Conservation (phyloP, 176 grass and related monocot species). For the Avena insularis region DNA sequence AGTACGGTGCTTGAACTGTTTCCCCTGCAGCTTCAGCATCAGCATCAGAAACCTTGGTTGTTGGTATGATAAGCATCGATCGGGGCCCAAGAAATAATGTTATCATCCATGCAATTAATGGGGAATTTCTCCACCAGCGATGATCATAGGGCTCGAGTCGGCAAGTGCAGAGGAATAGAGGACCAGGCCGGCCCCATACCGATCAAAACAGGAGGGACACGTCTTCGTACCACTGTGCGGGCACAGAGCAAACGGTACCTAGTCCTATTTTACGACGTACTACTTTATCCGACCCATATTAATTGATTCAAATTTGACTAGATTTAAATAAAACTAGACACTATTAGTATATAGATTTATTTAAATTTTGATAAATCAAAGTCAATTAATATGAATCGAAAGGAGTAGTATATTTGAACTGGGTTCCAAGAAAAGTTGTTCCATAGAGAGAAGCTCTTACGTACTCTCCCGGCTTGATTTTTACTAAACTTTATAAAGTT, state of each 20-base stretch:
- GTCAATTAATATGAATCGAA: no score
- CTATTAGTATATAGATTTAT: no score
- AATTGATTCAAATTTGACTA: no score
- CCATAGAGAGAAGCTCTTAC: no score
- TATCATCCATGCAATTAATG: constrained; percentile 7
- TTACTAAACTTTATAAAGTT: no score
- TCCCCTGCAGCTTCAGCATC: neutral
- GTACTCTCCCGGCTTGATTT: no score
- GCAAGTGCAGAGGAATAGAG: neutral
- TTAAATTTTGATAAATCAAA: no score
- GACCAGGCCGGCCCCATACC: neutral
- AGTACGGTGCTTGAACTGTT: neutral
- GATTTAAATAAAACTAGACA: no score
- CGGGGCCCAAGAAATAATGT: neutral
- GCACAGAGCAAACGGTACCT: neutral
- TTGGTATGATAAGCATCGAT: neutral
- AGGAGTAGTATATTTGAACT: no score
- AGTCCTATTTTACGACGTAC: no score
- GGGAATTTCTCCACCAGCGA: neutral
- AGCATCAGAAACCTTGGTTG: neutral
- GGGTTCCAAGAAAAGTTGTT: no score
- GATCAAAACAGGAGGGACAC: neutral
- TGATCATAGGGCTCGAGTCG: neutral
- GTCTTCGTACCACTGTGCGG: constrained; percentile 32
- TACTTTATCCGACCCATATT: no score